Evolutionary conservation across 495 filamentous ascomycete genomes (phyloP), one percentile per base, ranked within the genome.

Genomic region (Friedmanniomyces endolithicus): DNA sequence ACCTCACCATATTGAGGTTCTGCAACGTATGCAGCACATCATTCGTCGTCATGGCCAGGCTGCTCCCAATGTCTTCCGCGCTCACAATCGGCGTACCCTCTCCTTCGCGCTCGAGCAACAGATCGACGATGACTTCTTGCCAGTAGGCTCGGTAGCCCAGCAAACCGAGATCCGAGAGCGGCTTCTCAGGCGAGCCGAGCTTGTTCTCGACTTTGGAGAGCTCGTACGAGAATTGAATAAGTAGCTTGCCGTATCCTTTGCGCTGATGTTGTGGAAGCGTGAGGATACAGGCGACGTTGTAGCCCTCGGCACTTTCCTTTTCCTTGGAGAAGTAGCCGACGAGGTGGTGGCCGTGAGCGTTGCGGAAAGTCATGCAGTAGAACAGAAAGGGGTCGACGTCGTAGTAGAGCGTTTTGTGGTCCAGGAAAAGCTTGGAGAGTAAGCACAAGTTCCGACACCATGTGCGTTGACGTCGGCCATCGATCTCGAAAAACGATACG

Each of bases 381-480:
- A 97, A 98, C 11, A 97, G 73, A 70, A 98, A 98, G 9, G 92
- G 92, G 64, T 98, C 92, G 50, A 98, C 92, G 63, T 98, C 92
- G 72, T 97, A 98, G 76, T 95, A 98, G n/a, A 98, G 84, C 8
- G 92, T 97, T 69, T 98, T 98, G 73, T 97, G 92, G 63, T 97
- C 92, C 24, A 98, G 81, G 71, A 98, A 98, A 65, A 96, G 84
- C 65, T 98, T 98, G 55, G 81, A 88, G 6, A 98, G 75, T 0
- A 98, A 75, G 68, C 92, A 97, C 22, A 98, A 76, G 61, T 98
- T 98, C 6, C 92, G 87, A 59, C 94, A 97, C 89, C 89, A 98
- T 2, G 87, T 94, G 11, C 90, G 78, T 64, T 98, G 92, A n/a
- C 92, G 78, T 16, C 89, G 80, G 4, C 92, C 92, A 64, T 98